A percentile compares a stretch with the other conserved stretches of the same genome.
Conservation (phyloP, 306 rosid species). For the Vachellia pachyceras region DNA sequence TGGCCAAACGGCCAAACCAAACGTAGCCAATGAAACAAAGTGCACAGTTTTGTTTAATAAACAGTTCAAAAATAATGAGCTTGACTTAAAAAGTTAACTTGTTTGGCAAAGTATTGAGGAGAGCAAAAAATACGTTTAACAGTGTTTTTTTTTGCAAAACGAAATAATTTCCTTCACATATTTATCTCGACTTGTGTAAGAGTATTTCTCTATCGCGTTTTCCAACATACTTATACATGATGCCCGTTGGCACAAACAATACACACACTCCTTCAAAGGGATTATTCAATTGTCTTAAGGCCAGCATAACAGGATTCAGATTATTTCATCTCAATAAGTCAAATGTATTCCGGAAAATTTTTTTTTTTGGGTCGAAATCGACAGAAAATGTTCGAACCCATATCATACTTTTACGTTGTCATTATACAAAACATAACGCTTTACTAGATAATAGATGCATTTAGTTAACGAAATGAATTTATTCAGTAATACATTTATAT, state of each 20-base stretch:
- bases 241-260: neutral
- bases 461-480: neutral
- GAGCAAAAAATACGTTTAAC: too few relatives aligned
- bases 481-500: neutral
- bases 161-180: too few relatives aligned
- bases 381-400: neutral
- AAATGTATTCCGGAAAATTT: too few relatives aligned
- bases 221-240: neutral
- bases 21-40: neutral
- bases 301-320: neutral
- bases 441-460: neutral
- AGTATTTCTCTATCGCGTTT: too few relatives aligned
- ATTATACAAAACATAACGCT: neutral
- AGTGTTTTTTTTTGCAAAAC: too few relatives aligned
- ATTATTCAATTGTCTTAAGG: neutral
- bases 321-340: neutral
- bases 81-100: neutral
- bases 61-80: neutral
- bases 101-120: too few relatives aligned
- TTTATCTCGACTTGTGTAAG: too few relatives aligned
- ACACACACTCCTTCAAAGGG: neutral
- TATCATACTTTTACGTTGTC: too few relatives aligned
- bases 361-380: too few relatives aligned
- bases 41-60: neutral
- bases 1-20: too few relatives aligned